Evolutionary conservation across 2,329 filamentous ascomycete species (phyloP).

Genomic region (Clarireedia sp.): DNA sequence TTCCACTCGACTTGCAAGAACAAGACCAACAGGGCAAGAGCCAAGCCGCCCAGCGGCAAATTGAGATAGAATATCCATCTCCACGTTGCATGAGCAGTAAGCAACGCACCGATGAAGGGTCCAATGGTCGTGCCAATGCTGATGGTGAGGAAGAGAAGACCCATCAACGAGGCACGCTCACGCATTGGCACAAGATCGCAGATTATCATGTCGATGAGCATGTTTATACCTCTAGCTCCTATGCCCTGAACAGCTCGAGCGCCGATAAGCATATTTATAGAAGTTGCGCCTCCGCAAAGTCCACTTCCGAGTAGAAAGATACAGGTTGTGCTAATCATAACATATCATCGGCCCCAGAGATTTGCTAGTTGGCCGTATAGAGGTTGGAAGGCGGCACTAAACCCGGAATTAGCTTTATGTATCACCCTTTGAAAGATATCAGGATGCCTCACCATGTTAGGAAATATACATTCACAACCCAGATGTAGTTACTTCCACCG

Average conservation of each 20-base stretch:
- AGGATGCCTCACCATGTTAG: background rate
- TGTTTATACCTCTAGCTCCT: slow-evolving; percentile 38
- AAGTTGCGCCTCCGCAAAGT: slow-evolving; percentile 41
- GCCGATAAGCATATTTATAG: slow-evolving; percentile 40
- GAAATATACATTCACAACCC: slow-evolving; percentile 9
- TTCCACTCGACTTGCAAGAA: slow-evolving; percentile 8
- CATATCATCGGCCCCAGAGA: slow-evolving; percentile 42
- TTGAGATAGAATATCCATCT: slow-evolving; percentile 18
- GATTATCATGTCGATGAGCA: slow-evolving; percentile 41
- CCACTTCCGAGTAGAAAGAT: slow-evolving; percentile 46
- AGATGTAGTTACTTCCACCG: background rate
- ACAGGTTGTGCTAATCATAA: slow-evolving; percentile 34
- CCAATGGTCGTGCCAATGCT: slow-evolving; percentile 35
- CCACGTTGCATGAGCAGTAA: slow-evolving; percentile 36
- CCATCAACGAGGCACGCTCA: slow-evolving; percentile 37
- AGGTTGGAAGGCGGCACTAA: slow-evolving; percentile 7
- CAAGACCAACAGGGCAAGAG: slow-evolving; percentile 6
- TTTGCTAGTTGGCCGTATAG: slow-evolving; percentile 40
- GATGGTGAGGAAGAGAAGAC: slow-evolving; percentile 32
- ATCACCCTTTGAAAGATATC: no score
- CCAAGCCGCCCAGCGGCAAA: slow-evolving; percentile 13
- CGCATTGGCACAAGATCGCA: slow-evolving; percentile 43
- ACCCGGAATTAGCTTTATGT: no score
- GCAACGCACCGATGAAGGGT: slow-evolving; percentile 33
- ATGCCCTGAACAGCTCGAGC: slow-evolving; percentile 29